Evolutionary conservation across 2,329 filamentous ascomycete genomes (phyloP), one percentile per base, ranked within the genome.

Genomic region (Cercospora janseana): DNA sequence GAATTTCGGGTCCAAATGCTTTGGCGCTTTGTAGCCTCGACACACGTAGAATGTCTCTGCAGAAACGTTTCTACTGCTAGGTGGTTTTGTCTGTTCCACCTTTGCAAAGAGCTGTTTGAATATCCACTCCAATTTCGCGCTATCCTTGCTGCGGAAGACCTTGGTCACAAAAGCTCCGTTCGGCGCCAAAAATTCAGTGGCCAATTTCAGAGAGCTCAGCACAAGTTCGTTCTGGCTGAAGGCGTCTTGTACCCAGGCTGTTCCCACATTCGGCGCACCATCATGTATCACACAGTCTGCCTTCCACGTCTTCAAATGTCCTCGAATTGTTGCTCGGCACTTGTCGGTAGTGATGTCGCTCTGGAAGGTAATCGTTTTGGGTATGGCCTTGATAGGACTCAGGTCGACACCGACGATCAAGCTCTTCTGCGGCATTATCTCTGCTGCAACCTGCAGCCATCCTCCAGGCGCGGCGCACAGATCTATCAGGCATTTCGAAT

Each of bases 31-130:
- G 77, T 83, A 98, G 15, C 92, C 93, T 59, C 86, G 83, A 72
- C 92, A 97, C 26, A 98, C 93, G 57, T 97, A 92, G 75, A 98
- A 98, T 31, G 97, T 97, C 76, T 98, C 93, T 59, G 93, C 93
- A 6, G 90, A 96, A 45, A 98, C 92, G 64, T 95, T 96, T 75
- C 93, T 81, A 6, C 89, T 95, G 0, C 90, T 95, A 0, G 93
- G 93, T 3, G 93, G 93, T 71, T 98, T 98, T 4, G 93, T 98
- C 41, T 94, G 92, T 68, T 98, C 92, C 57, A 98, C 93, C 60
- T 93, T 94, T 40, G 80, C 79, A 74, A 98, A 98, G 1, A 98
- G 79, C 70, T 98, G 93, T 68, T 95, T 95, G 75, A 97, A 90
- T 26, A 97, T 91, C 93, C 93, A 98, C 41, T 97, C 79, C 37